Evolutionary conservation across 768 basidiomycete genomes (phyloP), one percentile per base, ranked within the genome.

Genomic region (Saitozyma podzolica): DNA sequence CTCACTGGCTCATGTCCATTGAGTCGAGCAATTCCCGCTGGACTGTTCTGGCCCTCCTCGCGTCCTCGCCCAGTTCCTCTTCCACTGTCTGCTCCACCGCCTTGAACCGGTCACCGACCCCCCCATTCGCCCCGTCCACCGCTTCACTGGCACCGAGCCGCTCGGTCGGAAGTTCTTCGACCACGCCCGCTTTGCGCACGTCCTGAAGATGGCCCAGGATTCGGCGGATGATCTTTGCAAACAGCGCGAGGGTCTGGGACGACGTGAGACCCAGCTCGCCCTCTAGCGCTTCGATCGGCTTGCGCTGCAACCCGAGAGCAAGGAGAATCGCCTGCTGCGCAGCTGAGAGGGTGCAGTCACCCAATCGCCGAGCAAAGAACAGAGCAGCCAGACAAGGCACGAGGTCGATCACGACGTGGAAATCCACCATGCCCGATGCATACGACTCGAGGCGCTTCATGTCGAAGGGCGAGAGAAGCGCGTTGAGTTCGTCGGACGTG

Each of bases 371-470:
- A 70, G 91, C 86, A 78, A 98, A 99, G 81, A 89, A 95, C 13
- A 97, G 82, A n/a, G 84, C 81, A 3, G 92, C 87, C 43, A 92
- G 81, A 0, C 82, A 84, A 0, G 96, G 95, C 14, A 99, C 83
- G 29, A 98, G 83, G 78, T 99, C 96, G 47, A 98, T 84, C 60
- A 98, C 86, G 69, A 95, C 92, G 75, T 98, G 96, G 72, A 95
- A 97, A 79, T 98, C 96, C 48, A 98, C 84, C 86, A 89, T 88
- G 70, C 78, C 80, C 78, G 96, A 93, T 0, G 92, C 89, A 67
- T 99, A 99, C 6, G 95, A 90, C 70, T 94, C 90, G 13, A 99
- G 84, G 1, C 96, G 88, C 78, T 98, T 97, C 70, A 98, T 84
- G 79, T 98, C 96, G 77, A 95, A 98, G 0, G 96, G 92, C 0